These are phyloP conservation scores for Fusarium caatingaense DNA, from an alignment of 2,329 filamentous ascomycete species.

Conservation along the genomic window DNA sequence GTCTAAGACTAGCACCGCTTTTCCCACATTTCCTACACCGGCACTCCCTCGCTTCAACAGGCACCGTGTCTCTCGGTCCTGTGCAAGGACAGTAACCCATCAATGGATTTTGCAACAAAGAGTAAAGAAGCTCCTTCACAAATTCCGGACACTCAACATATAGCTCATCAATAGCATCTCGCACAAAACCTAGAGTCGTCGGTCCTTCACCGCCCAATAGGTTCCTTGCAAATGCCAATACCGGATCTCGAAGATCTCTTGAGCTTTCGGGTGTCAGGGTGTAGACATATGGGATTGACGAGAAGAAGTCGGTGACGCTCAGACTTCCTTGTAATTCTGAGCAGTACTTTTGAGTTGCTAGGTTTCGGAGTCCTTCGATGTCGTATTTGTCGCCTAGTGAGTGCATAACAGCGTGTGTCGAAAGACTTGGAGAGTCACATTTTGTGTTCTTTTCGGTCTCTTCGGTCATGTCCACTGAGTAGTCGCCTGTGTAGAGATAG, in stretches of 20 bases:
- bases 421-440: background rate
- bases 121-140: constrained; percentile 15
- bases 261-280: background rate
- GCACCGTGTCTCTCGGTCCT: background rate
- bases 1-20: background rate
- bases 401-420: constrained; percentile 10
- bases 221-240: background rate
- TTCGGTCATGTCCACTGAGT: background rate
- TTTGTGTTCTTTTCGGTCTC: accelerated
- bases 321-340: background rate
- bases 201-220: background rate
- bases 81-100: constrained; percentile 7
- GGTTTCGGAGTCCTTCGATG: constrained; percentile 2
- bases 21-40: constrained; percentile 1
- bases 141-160: constrained; percentile 9
- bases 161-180: constrained; percentile 2
- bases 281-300: constrained; percentile 15
- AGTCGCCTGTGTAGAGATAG: constrained; percentile 29
- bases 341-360: constrained; percentile 23
- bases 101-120: background rate
- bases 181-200: accelerated
- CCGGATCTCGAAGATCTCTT: constrained; percentile 1
- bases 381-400: constrained; percentile 31
- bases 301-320: constrained; percentile 8
- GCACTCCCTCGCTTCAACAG: background rate